Percentiles rank a stretch among this genome's conserved stretches.
Conservation (phyloP, 139 green algal species). For the Coccomyxa sp. region DNA sequence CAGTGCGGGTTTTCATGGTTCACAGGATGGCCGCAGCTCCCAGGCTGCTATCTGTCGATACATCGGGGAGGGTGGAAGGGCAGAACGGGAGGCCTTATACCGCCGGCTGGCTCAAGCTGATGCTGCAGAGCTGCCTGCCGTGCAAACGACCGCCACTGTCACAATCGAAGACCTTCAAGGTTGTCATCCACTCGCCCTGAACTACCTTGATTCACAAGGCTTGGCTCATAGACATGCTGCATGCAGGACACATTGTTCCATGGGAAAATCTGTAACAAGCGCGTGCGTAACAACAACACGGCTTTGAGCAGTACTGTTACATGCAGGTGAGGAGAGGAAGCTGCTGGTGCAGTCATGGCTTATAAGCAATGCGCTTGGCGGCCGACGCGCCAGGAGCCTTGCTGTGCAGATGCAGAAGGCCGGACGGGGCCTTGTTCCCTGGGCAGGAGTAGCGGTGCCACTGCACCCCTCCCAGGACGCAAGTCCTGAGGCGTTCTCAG, state of each 20-base stretch:
- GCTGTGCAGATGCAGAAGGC: conserved; percentile 23
- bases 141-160: not conserved
- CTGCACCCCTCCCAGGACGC: conserved; percentile 7
- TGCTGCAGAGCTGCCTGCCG: not conserved
- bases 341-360: conserved; percentile 31
- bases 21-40: not conserved
- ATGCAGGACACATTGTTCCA: too few relatives aligned
- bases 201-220: too few relatives aligned
- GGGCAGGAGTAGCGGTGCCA: conserved; percentile 62
- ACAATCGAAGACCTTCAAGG: not conserved
- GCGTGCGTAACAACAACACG: too few relatives aligned
- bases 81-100: not conserved
- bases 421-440: conserved; percentile 50
- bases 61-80: not conserved
- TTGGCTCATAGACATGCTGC: too few relatives aligned
- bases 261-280: too few relatives aligned
- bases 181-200: too few relatives aligned
- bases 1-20: too few relatives aligned
- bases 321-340: not conserved
- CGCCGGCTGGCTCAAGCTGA: not conserved
- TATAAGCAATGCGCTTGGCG: conserved; percentile 48
- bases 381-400: conserved; percentile 28
- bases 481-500: too few relatives aligned
- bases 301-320: not conserved
- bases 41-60: conserved; percentile 3